Evolutionary conservation across 78 protist genomes (phyloP).

Genomic region (Ministeria vibrans): DNA sequence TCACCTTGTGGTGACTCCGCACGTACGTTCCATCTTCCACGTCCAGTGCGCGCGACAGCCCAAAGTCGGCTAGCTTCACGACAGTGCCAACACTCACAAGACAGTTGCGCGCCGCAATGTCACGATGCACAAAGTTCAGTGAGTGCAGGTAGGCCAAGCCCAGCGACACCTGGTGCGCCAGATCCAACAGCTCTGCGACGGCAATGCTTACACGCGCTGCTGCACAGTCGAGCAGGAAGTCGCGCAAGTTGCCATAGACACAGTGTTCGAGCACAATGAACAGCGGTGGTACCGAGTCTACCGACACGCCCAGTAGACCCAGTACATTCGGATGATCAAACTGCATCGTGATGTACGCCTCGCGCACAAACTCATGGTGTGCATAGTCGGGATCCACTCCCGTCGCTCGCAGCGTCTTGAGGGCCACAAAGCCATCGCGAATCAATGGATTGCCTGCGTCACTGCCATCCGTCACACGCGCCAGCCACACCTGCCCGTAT

Average conservation of each 20-base stretch:
- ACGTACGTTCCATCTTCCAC: too few species aligned
- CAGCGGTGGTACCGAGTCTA: not conserved
- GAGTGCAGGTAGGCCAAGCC: not conserved
- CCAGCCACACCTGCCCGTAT: too few species aligned
- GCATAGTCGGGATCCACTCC: too few species aligned
- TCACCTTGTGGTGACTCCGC: too few species aligned
- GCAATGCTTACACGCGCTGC: not conserved
- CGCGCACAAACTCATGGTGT: not conserved
- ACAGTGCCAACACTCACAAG: not conserved
- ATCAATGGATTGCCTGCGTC: too few species aligned
- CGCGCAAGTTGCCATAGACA: not conserved
- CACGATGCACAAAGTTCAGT: not conserved
- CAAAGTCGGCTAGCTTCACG: slow-evolving; percentile 1
- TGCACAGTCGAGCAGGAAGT: not conserved
- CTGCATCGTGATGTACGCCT: not conserved
- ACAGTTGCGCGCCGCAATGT: slow-evolving; percentile 1
- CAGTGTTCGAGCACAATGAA: not conserved
- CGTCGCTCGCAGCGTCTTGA: too few species aligned
- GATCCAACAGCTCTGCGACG: not conserved
- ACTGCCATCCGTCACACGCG: too few species aligned
- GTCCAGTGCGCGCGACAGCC: not conserved
- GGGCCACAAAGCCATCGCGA: too few species aligned
- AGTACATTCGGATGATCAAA: not conserved
- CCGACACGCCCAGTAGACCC: not conserved
- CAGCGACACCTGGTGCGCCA: not conserved